Conservation (phyloP, 208 protist genomes). For the Trichomonas tenax region DNA sequence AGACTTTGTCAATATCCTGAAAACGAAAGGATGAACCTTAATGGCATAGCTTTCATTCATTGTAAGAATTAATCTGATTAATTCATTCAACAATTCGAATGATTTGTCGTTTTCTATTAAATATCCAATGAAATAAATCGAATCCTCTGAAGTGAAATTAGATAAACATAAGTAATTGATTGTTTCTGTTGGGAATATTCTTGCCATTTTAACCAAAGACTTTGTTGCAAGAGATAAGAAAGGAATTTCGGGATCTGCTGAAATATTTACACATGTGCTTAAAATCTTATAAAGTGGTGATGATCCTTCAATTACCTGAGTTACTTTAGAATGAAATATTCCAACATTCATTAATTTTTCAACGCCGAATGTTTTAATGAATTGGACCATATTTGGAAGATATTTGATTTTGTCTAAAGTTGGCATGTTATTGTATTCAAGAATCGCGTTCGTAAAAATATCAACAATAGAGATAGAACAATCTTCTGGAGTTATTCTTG, state of each 20-base stretch:
- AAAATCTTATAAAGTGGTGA: not conserved
- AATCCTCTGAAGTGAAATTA: not conserved
- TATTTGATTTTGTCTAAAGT: not conserved
- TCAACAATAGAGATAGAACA: not conserved
- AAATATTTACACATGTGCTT: not conserved
- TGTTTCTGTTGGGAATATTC: not conserved
- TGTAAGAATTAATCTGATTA: not conserved
- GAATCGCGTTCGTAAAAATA: not conserved
- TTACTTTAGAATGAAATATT: not conserved
- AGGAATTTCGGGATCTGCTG: not conserved
- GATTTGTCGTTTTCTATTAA: not conserved
- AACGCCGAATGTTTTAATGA: not conserved
- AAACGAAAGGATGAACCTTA: not conserved
- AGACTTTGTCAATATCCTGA: not conserved
- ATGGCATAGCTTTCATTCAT: not conserved
- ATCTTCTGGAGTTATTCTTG: not conserved
- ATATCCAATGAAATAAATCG: not conserved
- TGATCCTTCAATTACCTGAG: not conserved
- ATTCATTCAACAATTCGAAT: not conserved
- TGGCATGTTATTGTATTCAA: not conserved
- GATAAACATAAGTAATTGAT: not conserved
- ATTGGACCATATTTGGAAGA: not conserved
- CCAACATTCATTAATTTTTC: not conserved
- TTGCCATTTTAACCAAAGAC: not conserved
- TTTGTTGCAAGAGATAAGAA: not conserved